phyloP scores from a whole-genome alignment of 75 land plant species.

The Sequoia sempervirens region DNA sequence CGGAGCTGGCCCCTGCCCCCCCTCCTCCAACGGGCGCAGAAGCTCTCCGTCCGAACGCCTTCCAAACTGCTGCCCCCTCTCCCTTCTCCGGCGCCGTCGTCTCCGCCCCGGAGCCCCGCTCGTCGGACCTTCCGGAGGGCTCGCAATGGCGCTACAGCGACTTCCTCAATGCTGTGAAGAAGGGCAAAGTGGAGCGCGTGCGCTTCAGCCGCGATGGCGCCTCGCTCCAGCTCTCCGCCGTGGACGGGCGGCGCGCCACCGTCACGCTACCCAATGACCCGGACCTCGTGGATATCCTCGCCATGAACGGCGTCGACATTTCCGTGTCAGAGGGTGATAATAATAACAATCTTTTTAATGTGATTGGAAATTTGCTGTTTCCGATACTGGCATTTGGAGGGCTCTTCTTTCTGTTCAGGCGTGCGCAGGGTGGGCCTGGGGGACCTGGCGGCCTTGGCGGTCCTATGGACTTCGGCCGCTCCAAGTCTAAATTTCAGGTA shows the following conservation, averaged over 20 bases:
- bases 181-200: slow-evolving; percentile 95
- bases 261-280: slow-evolving; percentile 95
- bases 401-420: slow-evolving; percentile 82
- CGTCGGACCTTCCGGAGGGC: slow-evolving; percentile 85
- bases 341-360: slow-evolving; percentile 62
- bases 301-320: slow-evolving; percentile 99
- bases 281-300: slow-evolving; percentile 92
- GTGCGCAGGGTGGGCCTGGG: slow-evolving; percentile 88
- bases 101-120: slow-evolving; percentile 16
- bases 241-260: slow-evolving; percentile 87
- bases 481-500: slow-evolving; percentile 90
- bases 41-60: background rate
- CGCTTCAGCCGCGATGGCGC: slow-evolving; percentile 89
- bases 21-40: background rate
- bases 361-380: slow-evolving; percentile 88
- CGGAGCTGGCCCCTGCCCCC: background rate
- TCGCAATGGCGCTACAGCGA: slow-evolving; percentile 98
- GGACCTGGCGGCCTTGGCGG: slow-evolving; percentile 98
- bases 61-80: slow-evolving; percentile 10
- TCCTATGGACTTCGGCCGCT: slow-evolving; percentile 99
- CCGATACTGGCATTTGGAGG: slow-evolving; percentile 95
- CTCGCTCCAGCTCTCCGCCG: slow-evolving; percentile 84
- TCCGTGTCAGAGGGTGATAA: slow-evolving; percentile 93
- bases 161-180: slow-evolving; percentile 96
- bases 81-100: slow-evolving; percentile 10